Evolutionary conservation across 129 eudicot species (phyloP).

Genomic region (Oenanthe sinensis): DNA sequence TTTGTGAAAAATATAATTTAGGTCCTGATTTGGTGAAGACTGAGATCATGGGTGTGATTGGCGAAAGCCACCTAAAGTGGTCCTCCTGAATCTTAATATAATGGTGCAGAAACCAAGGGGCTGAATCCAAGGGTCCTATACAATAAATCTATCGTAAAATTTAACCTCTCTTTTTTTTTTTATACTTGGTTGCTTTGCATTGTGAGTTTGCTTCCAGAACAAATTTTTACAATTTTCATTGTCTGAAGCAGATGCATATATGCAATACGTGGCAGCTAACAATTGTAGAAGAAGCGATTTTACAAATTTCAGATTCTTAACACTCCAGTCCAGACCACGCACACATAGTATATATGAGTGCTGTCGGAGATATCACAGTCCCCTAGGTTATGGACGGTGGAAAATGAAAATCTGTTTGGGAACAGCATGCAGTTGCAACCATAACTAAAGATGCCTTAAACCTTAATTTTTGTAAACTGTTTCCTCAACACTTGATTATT

Average conservation of each 20-base stretch:
- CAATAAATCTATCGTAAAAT: constrained; percentile 1
- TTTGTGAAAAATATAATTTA: no score
- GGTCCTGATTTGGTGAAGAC: no score
- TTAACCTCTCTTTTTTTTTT: neutral
- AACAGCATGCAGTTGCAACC: neutral
- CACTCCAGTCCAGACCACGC: neutral
- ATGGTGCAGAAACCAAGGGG: constrained; percentile 25
- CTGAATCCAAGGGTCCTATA: constrained; percentile 6
- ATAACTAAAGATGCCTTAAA: neutral
- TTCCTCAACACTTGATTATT: neutral
- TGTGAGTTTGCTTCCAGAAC: neutral
- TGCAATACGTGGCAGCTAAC: constrained; percentile 2
- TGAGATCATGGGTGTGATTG: neutral
- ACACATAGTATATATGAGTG: neutral
- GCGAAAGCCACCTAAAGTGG: neutral
- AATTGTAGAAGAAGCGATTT: neutral
- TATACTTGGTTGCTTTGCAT: neutral
- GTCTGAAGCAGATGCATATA: neutral
- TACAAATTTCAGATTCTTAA: neutral
- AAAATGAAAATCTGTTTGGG: neutral
- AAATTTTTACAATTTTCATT: neutral
- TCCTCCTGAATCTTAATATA: neutral
- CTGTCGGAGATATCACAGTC: constrained; percentile 1
- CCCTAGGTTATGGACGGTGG: constrained; percentile 11
- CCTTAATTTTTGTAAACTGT: neutral